These are phyloP conservation scores for Populus hybrid DNA, from an alignment of 441 rosid species.

Conservation along the genomic window DNA sequence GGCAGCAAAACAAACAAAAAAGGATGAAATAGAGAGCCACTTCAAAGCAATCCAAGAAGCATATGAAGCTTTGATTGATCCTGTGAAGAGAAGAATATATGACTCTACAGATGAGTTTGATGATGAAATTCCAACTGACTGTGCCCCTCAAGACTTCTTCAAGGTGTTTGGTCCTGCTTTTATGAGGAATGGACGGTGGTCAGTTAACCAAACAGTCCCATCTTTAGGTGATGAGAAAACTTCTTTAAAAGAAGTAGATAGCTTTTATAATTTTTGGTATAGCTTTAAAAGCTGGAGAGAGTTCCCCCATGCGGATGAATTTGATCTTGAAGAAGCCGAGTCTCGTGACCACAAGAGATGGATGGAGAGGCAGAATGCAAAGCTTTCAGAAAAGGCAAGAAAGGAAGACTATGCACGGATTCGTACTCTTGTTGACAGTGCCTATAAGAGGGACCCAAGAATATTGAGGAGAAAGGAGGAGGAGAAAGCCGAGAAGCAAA, in stretches of 20 bases:
- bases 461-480: conserved; percentile 76
- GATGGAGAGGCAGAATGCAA: conserved; percentile 99
- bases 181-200: conserved; percentile 96
- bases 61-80: conserved; percentile 83
- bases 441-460: conserved; percentile 87
- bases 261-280: conserved; percentile 90
- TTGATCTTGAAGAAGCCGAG: conserved; percentile 90
- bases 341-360: conserved; percentile 97
- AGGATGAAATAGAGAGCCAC: conserved; percentile 85
- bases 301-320: conserved; percentile 94
- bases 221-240: conserved; percentile 68
- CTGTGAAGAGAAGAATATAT: conserved; percentile 79
- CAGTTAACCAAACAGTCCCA: conserved; percentile 69
- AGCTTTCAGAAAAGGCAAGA: conserved; percentile 75
- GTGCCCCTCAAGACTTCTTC: conserved; percentile 86
- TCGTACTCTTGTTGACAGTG: conserved; percentile 85
- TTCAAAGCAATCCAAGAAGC: conserved; percentile 93
- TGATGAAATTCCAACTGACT: conserved; percentile 71
- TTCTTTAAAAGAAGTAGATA: conserved; percentile 66
- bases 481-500: conserved; percentile 85
- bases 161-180: conserved; percentile 97
- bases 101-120: conserved; percentile 48
- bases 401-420: conserved; percentile 90
- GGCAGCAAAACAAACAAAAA: conserved; percentile 83
- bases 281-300: conserved; percentile 94